phyloP scores from a whole-genome alignment of 768 basidiomycete species.

The Boletus subparvulus region DNA sequence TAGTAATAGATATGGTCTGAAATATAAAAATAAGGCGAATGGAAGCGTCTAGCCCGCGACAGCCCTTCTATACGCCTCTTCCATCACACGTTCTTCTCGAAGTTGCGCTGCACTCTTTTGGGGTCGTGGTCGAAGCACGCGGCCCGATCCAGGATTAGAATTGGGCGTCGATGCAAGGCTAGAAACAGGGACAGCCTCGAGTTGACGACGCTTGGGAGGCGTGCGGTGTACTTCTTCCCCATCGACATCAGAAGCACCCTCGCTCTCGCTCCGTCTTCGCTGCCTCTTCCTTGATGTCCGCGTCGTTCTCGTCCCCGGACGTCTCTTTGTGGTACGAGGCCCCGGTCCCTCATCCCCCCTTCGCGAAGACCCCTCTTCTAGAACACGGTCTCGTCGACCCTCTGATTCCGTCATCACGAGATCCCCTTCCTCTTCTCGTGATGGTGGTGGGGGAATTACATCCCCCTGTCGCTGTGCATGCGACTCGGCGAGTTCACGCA shows the following conservation, averaged over 20 bases:
- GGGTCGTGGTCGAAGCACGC: slow-evolving; percentile 59
- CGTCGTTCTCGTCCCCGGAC: slow-evolving; percentile 5
- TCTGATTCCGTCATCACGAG: neutral
- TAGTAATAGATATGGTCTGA: slow-evolving; percentile 3
- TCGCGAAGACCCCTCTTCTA: slow-evolving; percentile 4
- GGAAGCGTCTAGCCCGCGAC: slow-evolving; percentile 36
- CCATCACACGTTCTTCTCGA: slow-evolving; percentile 48
- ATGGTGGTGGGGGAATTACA: slow-evolving; percentile 24
- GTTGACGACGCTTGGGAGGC: slow-evolving; percentile 35
- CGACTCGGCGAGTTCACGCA: slow-evolving; percentile 60
- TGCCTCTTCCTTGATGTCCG: slow-evolving; percentile 26
- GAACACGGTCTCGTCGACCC: neutral
- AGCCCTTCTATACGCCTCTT: slow-evolving; percentile 51
- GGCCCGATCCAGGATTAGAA: slow-evolving; percentile 34
- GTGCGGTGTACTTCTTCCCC: slow-evolving; percentile 13
- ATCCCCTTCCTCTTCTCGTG: slow-evolving; percentile 4
- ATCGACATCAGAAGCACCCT: slow-evolving; percentile 24
- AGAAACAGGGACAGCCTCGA: neutral
- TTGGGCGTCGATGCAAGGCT: slow-evolving; percentile 1
- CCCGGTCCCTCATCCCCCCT: slow-evolving; percentile 5
- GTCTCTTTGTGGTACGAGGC: slow-evolving; percentile 7
- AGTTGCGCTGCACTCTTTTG: slow-evolving; percentile 52
- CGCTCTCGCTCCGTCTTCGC: slow-evolving; percentile 25
- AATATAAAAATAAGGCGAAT: neutral
- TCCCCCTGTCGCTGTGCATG: slow-evolving; percentile 9